Percentiles rank a stretch among this genome's conserved stretches.
Conservation (phyloP, 352 stramenopile genomes). For the Globisporangium nunn region DNA sequence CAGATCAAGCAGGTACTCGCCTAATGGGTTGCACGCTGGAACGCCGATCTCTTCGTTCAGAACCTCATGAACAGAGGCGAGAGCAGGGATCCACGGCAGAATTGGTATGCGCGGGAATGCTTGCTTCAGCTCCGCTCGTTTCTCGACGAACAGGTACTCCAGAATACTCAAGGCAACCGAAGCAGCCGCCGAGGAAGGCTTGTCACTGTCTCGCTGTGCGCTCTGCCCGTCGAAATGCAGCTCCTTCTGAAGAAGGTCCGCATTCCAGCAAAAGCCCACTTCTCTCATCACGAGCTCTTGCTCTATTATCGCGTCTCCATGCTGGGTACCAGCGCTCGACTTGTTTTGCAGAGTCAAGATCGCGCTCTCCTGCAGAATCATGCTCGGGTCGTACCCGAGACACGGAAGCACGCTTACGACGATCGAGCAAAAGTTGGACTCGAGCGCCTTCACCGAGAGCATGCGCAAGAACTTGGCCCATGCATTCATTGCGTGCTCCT, state of each 20-base stretch:
- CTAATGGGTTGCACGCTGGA: conserved; percentile 28
- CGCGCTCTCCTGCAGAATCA: conserved; percentile 18
- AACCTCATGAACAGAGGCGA: conserved; percentile 54
- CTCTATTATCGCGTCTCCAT: not conserved
- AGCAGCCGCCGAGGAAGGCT: not conserved
- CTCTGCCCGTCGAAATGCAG: not conserved
- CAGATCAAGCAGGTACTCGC: conserved; percentile 50
- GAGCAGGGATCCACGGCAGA: conserved; percentile 53
- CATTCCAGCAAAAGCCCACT: conserved; percentile 26
- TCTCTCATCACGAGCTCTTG: not conserved
- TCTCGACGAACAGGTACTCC: conserved; percentile 75
- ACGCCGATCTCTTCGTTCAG: conserved; percentile 59
- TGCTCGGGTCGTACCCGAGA: conserved; percentile 34
- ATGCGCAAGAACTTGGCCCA: conserved; percentile 80
- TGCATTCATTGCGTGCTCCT: conserved; percentile 52
- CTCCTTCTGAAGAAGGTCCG: conserved; percentile 28
- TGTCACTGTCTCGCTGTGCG: not conserved
- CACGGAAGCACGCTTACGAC: conserved; percentile 82
- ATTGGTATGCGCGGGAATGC: conserved; percentile 66
- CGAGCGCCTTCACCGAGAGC: conserved; percentile 72
- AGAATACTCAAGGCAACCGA: conserved; percentile 29
- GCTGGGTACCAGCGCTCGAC: not conserved
- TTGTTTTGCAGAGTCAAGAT: conserved; percentile 10
- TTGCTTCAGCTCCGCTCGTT: conserved; percentile 42
- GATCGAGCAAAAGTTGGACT: conserved; percentile 82